phyloP scores from a whole-genome alignment of 2,329 filamentous ascomycete species.

The Pseudocercospora fuligena region DNA sequence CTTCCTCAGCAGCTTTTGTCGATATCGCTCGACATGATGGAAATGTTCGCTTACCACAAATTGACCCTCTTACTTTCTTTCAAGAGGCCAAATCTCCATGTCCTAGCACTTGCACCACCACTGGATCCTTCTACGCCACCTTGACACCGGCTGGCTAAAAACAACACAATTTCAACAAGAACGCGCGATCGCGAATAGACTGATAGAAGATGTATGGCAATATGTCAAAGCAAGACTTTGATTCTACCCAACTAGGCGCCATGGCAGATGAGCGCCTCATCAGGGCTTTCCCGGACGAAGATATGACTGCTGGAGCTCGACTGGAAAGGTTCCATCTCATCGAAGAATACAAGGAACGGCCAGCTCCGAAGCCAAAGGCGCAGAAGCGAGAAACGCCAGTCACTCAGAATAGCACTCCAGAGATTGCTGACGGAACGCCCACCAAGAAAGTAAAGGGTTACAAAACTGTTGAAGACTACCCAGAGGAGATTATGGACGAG shows the following conservation, averaged over 20 bases:
- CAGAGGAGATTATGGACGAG: neutral
- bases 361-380: neutral
- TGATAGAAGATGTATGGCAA: neutral
- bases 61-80: conserved; percentile 7
- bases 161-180: neutral
- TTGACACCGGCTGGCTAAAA: neutral
- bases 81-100: neutral
- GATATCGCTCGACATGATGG: neutral
- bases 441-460: conserved; percentile 12
- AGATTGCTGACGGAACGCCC: neutral
- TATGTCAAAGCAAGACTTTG: conserved; percentile 1
- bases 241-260: neutral
- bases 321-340: neutral
- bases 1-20: neutral
- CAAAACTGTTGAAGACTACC: conserved; percentile 6
- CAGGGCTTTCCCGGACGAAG: neutral
- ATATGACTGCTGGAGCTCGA: conserved; percentile 9
- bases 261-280: conserved; percentile 2
- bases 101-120: conserved; percentile 1
- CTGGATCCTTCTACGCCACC: conserved; percentile 9
- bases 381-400: neutral
- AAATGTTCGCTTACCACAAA: neutral
- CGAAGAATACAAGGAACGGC: conserved; percentile 3
- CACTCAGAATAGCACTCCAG: conserved; percentile 6
- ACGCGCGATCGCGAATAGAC: conserved; percentile 3